Conservation (phyloP, 106 monocot species). For the Allium sativum region DNA sequence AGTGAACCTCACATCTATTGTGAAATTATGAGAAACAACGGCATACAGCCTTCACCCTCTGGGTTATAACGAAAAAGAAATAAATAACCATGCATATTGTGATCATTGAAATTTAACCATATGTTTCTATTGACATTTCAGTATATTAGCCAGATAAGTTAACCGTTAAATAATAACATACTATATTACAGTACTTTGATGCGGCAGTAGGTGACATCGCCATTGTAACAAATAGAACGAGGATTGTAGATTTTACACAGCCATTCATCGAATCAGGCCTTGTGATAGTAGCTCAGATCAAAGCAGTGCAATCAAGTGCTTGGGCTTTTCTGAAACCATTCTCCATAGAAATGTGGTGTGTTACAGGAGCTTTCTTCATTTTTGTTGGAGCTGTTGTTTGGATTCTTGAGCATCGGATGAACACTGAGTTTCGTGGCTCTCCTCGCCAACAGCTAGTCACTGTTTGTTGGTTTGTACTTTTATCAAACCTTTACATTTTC, state of each 20-base stretch:
- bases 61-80: too few species aligned
- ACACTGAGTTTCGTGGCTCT: slow-evolving; percentile 80
- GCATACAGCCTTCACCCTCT: too few species aligned
- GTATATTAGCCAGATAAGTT: too few species aligned
- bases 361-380: slow-evolving; percentile 57
- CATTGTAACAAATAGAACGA: slow-evolving; percentile 59
- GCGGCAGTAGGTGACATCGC: slow-evolving; percentile 76
- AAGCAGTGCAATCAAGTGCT: slow-evolving; percentile 32
- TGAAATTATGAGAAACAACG: too few species aligned
- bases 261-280: slow-evolving; percentile 70
- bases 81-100: too few species aligned
- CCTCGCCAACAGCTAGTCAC: slow-evolving; percentile 61
- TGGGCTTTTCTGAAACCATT: slow-evolving; percentile 89
- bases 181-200: slow-evolving; percentile 48
- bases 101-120: too few species aligned
- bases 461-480: slow-evolving; percentile 39
- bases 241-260: slow-evolving; percentile 76
- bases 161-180: too few species aligned
- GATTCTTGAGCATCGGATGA: slow-evolving; percentile 83
- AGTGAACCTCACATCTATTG: too few species aligned
- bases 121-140: too few species aligned
- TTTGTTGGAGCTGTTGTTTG: slow-evolving; percentile 60
- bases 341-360: slow-evolving; percentile 55
- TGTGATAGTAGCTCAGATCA: slow-evolving; percentile 38
- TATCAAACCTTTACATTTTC: neutral